phyloP scores from a whole-genome alignment of 2,329 filamentous ascomycete species.

The Arthrobotrys iridis region DNA sequence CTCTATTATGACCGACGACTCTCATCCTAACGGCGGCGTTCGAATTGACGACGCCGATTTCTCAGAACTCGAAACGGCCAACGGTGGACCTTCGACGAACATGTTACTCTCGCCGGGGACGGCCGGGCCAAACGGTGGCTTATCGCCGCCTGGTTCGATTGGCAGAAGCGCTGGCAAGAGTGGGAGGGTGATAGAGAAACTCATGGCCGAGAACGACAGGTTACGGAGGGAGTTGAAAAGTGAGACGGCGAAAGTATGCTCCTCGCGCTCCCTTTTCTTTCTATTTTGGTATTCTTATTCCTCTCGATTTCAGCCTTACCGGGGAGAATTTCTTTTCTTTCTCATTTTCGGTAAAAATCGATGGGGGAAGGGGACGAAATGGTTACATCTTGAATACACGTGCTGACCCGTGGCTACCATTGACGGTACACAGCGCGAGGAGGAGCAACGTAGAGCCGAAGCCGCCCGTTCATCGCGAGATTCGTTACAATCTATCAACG shows the following conservation, averaged over 20 bases:
- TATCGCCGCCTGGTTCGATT: constrained; percentile 46
- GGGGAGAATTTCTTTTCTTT: neutral
- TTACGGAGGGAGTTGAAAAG: constrained; percentile 77
- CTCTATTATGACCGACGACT: constrained; percentile 46
- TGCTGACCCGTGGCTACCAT: constrained; percentile 21
- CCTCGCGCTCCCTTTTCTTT: neutral
- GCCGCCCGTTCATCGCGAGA: constrained; percentile 58
- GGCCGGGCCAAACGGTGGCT: constrained; percentile 28
- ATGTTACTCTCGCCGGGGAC: constrained; percentile 23
- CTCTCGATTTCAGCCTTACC: neutral
- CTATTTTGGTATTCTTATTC: neutral
- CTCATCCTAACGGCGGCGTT: constrained; percentile 50
- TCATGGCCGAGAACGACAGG: constrained; percentile 82
- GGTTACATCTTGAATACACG: neutral
- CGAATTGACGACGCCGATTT: constrained; percentile 39
- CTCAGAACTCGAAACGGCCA: constrained; percentile 20
- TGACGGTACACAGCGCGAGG: constrained; percentile 54
- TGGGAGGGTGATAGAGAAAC: constrained; percentile 79
- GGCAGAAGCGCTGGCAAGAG: constrained; percentile 69
- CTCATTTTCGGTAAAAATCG: neutral
- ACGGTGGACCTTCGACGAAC: constrained; percentile 4
- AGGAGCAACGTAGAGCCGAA: constrained; percentile 58
- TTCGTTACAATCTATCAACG: constrained; percentile 58
- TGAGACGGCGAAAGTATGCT: constrained; percentile 62
- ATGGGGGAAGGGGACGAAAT: neutral